phyloP scores from a whole-genome alignment of 2,329 filamentous ascomycete genomes.

The Colletotrichum euphorbiae region DNA sequence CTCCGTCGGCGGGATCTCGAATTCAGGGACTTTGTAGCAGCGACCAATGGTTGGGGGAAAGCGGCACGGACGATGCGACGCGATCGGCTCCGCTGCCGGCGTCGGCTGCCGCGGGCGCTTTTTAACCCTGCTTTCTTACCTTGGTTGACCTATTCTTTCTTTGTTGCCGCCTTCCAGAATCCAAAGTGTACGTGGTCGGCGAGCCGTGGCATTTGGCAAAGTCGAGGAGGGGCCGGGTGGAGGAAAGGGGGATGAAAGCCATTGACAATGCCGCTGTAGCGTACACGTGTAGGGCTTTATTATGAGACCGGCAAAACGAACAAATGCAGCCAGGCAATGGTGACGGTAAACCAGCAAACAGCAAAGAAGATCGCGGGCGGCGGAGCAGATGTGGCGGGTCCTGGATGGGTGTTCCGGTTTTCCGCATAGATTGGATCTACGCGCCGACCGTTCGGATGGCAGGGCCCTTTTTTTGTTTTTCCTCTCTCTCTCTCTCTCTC shows the following conservation, averaged over 20 bases:
- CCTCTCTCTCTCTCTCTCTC: too few relatives aligned
- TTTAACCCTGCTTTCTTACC: neutral
- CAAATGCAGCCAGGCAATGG: neutral
- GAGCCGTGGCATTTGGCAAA: neutral
- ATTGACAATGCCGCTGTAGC: neutral
- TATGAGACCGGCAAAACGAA: too few relatives aligned
- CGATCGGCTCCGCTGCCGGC: slow-evolving; percentile 12
- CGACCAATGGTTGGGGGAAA: neutral
- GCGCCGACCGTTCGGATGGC: slow-evolving; percentile 26
- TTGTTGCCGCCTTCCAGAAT: neutral
- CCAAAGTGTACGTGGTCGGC: neutral
- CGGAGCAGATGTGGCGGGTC: neutral
- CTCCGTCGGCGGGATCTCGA: too few relatives aligned
- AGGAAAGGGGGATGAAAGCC: neutral
- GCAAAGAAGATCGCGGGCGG: neutral
- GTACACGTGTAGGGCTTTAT: neutral
- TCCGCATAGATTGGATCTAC: slow-evolving; percentile 34
- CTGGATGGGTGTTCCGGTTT: slow-evolving; percentile 17
- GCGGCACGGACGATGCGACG: slow-evolving; percentile 8
- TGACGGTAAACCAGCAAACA: neutral
- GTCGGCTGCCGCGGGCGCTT: slow-evolving; percentile 12
- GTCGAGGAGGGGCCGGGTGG: too few relatives aligned
- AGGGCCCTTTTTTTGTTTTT: too few relatives aligned
- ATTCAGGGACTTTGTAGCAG: neutral
- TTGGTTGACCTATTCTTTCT: neutral